A percentile compares a stretch with the other conserved stretches of the same genome.
phyloP scores from a whole-genome alignment of 139 green algal genomes.

The Chlamydomonas sphaeroides region DNA sequence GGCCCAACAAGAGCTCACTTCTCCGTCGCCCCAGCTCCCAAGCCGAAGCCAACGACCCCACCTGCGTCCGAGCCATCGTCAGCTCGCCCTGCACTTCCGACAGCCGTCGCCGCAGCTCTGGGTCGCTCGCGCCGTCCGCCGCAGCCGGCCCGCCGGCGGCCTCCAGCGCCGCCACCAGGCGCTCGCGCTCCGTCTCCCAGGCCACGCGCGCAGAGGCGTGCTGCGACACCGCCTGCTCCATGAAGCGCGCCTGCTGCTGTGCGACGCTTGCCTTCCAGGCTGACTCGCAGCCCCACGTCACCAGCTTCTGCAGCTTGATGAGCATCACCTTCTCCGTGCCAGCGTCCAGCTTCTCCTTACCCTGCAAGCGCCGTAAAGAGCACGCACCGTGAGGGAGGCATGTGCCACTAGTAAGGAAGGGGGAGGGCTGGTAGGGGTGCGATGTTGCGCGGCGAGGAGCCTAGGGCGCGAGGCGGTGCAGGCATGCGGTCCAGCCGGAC shows the following conservation, averaged over 20 bases:
- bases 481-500: too few relatives aligned
- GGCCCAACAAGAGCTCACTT: too few relatives aligned
- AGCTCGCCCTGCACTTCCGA: background rate
- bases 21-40: too few relatives aligned
- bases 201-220: background rate
- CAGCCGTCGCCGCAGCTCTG: slow-evolving; percentile 11
- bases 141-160: too few relatives aligned
- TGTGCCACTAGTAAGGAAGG: too few relatives aligned
- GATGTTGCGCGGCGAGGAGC: too few relatives aligned
- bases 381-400: too few relatives aligned
- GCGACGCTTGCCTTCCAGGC: slow-evolving; percentile 14
- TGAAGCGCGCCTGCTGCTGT: slow-evolving; percentile 1
- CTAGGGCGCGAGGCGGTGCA: too few relatives aligned
- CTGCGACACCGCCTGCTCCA: slow-evolving; percentile 7
- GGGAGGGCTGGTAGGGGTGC: too few relatives aligned
- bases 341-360: slow-evolving; percentile 20
- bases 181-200: slow-evolving; percentile 27
- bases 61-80: background rate
- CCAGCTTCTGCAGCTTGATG: slow-evolving; percentile 29
- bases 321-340: slow-evolving; percentile 41
- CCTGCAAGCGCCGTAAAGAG: too few relatives aligned
- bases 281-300: slow-evolving; percentile 27
- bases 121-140: background rate
- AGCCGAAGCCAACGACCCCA: too few relatives aligned
- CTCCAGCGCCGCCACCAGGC: background rate